Percentiles rank a stretch among this genome's conserved stretches.
Conservation (phyloP, 331 rosid genomes). For the Quercus tomentella region DNA sequence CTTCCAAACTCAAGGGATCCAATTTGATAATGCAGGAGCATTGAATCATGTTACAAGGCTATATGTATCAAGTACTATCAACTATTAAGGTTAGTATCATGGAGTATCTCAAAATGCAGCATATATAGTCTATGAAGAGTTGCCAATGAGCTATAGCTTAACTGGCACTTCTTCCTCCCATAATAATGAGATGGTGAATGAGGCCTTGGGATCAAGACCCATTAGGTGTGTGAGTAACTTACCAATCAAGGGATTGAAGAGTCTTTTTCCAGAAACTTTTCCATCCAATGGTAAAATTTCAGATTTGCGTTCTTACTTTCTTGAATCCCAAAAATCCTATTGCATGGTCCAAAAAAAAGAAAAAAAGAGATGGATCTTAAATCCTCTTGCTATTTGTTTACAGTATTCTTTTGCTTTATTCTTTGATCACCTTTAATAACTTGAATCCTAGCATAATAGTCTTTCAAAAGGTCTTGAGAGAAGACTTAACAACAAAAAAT, state of each 20-base stretch:
- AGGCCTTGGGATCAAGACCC: too few species aligned
- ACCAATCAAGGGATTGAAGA: too few species aligned
- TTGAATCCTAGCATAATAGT: neutral
- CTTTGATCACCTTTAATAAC: neutral
- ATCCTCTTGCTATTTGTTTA: neutral
- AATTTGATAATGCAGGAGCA: neutral
- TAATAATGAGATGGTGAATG: too few species aligned
- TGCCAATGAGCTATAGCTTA: too few species aligned
- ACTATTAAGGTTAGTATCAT: too few species aligned
- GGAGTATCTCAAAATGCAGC: too few species aligned
- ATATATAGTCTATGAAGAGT: too few species aligned
- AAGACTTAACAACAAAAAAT: neutral
- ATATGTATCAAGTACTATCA: too few species aligned
- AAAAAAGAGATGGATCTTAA: neutral
- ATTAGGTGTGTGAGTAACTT: too few species aligned
- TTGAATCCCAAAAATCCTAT: neutral
- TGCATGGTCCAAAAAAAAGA: neutral
- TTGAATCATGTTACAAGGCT: neutral
- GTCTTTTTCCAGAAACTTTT: too few species aligned
- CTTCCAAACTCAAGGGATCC: slow-evolving; percentile 3
- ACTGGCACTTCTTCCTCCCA: too few species aligned
- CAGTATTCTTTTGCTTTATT: neutral
- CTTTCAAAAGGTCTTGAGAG: neutral
- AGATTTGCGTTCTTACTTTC: neutral
- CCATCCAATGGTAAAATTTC: too few species aligned